A percentile compares a stretch with the other conserved stretches of the same genome.
These are phyloP conservation scores for Fusarium mundagurra DNA, from an alignment of 2,329 filamentous ascomycete species.

Conservation along the genomic window DNA sequence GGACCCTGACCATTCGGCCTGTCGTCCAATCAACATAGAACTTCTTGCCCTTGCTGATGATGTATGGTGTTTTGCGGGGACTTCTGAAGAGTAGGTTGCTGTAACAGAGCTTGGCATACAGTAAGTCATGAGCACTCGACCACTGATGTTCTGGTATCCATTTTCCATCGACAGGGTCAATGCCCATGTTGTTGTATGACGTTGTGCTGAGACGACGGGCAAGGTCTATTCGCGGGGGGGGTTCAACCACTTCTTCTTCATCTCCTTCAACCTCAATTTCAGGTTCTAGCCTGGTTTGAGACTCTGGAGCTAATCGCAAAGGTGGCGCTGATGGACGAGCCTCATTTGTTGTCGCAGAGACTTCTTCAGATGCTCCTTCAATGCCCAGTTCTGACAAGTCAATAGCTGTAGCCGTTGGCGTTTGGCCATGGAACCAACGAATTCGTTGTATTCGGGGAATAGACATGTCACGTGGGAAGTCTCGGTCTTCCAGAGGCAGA, in stretches of 20 bases:
- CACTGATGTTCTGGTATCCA: conserved; percentile 66
- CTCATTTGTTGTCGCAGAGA: conserved; percentile 34
- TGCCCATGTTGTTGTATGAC: conserved; percentile 56
- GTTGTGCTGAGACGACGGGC: conserved; percentile 56
- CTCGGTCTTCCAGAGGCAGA: conserved; percentile 75
- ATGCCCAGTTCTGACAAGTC: conserved; percentile 40
- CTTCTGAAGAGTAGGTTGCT: conserved; percentile 66
- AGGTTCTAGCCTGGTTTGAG: conserved; percentile 35
- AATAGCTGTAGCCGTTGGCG: conserved; percentile 42
- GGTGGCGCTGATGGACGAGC: conserved; percentile 24
- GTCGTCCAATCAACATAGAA: conserved; percentile 70
- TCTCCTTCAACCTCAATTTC: conserved; percentile 37
- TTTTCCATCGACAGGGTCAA: conserved; percentile 62
- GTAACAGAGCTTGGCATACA: conserved; percentile 69
- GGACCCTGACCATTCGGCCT: conserved; percentile 63
- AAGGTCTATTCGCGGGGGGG: conserved; percentile 45
- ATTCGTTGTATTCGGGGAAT: conserved; percentile 66
- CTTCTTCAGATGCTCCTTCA: conserved; percentile 31
- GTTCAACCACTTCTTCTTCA: conserved; percentile 31
- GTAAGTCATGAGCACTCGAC: conserved; percentile 65
- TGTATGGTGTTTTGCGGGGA: conserved; percentile 66
- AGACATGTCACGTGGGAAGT: conserved; percentile 69
- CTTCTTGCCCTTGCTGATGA: conserved; percentile 65
- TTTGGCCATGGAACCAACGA: conserved; percentile 59
- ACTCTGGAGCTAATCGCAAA: conserved; percentile 25